Evolutionary conservation across 805 yeast genomes (phyloP).

Genomic region (Lachancea kluyveri): DNA sequence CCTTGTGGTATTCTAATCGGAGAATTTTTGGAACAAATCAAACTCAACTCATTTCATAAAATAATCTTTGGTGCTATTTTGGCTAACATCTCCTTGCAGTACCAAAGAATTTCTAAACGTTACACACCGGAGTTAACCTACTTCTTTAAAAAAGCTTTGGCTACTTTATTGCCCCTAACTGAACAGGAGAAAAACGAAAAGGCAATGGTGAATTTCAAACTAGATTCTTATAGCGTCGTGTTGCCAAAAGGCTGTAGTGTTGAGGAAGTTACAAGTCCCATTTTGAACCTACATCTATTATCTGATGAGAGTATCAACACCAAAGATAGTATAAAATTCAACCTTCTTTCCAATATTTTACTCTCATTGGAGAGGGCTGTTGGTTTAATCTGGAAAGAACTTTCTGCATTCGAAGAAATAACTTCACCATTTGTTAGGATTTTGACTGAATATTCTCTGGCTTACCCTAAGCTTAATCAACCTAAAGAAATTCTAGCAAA

Average conservation of each 20-base stretch:
- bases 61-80: conserved; percentile 59
- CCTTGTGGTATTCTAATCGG: conserved; percentile 72
- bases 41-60: conserved; percentile 34
- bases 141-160: conserved; percentile 49
- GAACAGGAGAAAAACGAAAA: conserved; percentile 10
- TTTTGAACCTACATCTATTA: conserved; percentile 18
- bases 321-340: conserved; percentile 13
- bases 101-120: conserved; percentile 77
- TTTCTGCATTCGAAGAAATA: conserved; percentile 56
- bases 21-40: conserved; percentile 56
- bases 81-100: conserved; percentile 57
- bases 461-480: conserved; percentile 30
- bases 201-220: conserved; percentile 10
- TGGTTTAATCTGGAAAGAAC: conserved; percentile 52
- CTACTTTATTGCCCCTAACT: conserved; percentile 39
- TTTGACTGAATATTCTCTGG: conserved; percentile 35
- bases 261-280: conserved; percentile 1
- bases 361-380: conserved; percentile 28
- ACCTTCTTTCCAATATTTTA: conserved; percentile 26
- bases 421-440: conserved; percentile 40
- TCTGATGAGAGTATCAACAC: conserved; percentile 30
- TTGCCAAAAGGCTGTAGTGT: conserved; percentile 13
- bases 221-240: conserved; percentile 16
- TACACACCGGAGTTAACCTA: conserved; percentile 70
- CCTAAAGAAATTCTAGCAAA: conserved; percentile 37